These are phyloP conservation scores for Cladosporium sp. DNA, from an alignment of 2,329 filamentous ascomycete species.

Conservation along the genomic window DNA sequence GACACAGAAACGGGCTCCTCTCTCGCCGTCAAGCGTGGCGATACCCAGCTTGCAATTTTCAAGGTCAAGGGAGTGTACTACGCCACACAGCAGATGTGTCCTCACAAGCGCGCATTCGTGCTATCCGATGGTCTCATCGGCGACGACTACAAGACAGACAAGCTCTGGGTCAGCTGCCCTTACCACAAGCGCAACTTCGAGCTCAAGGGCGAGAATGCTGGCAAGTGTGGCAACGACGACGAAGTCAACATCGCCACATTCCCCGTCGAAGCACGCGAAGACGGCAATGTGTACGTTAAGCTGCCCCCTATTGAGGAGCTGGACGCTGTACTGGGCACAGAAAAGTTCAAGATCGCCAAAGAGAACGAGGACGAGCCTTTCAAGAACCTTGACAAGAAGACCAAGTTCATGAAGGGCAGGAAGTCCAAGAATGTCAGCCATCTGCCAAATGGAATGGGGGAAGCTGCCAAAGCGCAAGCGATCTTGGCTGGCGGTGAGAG, in stretches of 20 bases:
- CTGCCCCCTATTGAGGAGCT: conserved; percentile 77
- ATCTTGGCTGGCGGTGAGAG: conserved; percentile 46
- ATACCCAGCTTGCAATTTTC: conserved; percentile 86
- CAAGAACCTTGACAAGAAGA: conserved; percentile 52
- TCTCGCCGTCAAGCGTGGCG: conserved; percentile 75
- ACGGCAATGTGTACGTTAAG: conserved; percentile 75
- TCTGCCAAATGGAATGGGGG: conserved; percentile 41
- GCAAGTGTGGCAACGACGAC: conserved; percentile 70
- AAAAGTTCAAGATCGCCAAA: conserved; percentile 72
- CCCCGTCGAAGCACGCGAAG: conserved; percentile 66
- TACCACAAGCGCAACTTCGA: conserved; percentile 89
- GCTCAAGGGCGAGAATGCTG: conserved; percentile 61
- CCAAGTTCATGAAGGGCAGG: conserved; percentile 48
- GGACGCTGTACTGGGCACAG: conserved; percentile 72
- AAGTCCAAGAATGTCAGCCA: conserved; percentile 46
- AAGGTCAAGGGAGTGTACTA: conserved; percentile 76
- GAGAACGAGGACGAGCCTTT: conserved; percentile 57
- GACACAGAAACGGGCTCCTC: conserved; percentile 67
- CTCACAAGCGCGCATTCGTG: conserved; percentile 86
- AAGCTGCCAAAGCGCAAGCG: conserved; percentile 38
- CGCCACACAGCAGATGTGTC: conserved; percentile 90
- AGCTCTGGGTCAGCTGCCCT: conserved; percentile 83
- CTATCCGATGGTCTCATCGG: conserved; percentile 81
- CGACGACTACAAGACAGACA: conserved; percentile 54
- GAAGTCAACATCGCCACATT: conserved; percentile 79